Conservation (phyloP, 2,329 filamentous ascomycete species). For the Fusarium algeriense region DNA sequence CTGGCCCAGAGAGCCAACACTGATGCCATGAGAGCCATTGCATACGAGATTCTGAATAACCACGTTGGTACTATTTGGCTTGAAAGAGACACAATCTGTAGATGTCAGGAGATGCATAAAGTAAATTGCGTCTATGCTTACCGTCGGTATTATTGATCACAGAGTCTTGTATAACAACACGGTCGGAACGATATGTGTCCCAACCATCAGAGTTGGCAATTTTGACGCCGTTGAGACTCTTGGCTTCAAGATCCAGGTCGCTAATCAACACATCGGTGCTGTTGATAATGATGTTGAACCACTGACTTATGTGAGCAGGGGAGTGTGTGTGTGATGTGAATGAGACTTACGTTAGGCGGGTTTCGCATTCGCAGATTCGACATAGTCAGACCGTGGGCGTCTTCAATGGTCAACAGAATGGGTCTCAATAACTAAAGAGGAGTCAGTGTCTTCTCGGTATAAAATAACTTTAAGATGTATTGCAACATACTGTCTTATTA, state of each 20-base stretch:
- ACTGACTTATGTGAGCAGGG: conserved; percentile 33
- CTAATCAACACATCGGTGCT: conserved; percentile 73
- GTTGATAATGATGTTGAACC: conserved; percentile 72
- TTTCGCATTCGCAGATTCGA: conserved; percentile 71
- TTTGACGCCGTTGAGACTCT: conserved; percentile 43
- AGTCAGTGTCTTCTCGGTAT: background rate
- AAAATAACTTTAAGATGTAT: accelerated
- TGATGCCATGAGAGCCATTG: conserved; percentile 79
- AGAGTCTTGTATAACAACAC: conserved; percentile 77
- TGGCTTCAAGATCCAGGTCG: conserved; percentile 69
- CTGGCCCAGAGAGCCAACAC: conserved; percentile 78
- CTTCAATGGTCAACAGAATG: conserved; percentile 42
- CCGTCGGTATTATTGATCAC: conserved; percentile 52
- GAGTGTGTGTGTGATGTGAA: accelerated
- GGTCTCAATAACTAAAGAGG: conserved; percentile 35
- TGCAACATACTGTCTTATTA: conserved; percentile 47
- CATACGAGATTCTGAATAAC: conserved; percentile 75
- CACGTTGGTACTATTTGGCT: conserved; percentile 78
- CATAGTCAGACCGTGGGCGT: conserved; percentile 65
- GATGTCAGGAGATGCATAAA: background rate
- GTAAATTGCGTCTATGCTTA: background rate
- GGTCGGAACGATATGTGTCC: conserved; percentile 72
- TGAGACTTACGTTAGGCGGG: conserved; percentile 54
- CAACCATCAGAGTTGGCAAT: conserved; percentile 72
- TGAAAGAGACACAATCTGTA: conserved; percentile 77